phyloP scores from a whole-genome alignment of 371 early-diverging fungal genomes.

The Chytridiales sp. region DNA sequence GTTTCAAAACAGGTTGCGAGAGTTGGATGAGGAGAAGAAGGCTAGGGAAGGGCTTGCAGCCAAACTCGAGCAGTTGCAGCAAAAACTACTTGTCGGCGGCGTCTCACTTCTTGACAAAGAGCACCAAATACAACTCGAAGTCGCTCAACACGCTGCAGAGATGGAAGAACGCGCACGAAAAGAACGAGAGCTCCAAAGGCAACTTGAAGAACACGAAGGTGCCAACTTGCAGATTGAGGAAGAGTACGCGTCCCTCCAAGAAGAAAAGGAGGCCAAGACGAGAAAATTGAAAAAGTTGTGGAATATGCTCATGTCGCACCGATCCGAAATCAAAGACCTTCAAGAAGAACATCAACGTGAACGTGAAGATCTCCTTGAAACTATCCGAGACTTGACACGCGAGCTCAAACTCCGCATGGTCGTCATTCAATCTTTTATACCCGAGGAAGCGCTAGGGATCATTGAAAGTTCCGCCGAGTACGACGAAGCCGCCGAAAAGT shows the following conservation, averaged over 20 bases:
- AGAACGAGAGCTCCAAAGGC: slow-evolving; percentile 49
- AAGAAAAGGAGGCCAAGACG: slow-evolving; percentile 57
- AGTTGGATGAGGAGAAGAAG: slow-evolving; percentile 50
- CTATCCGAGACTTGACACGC: slow-evolving; percentile 53
- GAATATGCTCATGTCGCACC: slow-evolving; percentile 44
- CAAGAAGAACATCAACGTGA: slow-evolving; percentile 56
- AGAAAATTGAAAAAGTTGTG: slow-evolving; percentile 56
- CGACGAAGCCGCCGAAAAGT: slow-evolving; percentile 57
- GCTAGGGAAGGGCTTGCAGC: slow-evolving; percentile 40
- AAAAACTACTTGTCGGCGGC: slow-evolving; percentile 55
- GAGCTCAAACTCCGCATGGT: slow-evolving; percentile 51
- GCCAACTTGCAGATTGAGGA: slow-evolving; percentile 58
- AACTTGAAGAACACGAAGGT: slow-evolving; percentile 52
- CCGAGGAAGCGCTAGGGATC: slow-evolving; percentile 43
- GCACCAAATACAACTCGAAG: slow-evolving; percentile 42
- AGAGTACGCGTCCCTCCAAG: slow-evolving; percentile 54
- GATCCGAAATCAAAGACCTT: slow-evolving; percentile 57
- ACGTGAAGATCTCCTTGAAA: slow-evolving; percentile 54
- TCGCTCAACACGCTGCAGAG: slow-evolving; percentile 42
- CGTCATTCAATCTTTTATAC: slow-evolving; percentile 49
- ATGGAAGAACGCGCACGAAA: slow-evolving; percentile 47
- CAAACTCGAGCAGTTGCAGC: slow-evolving; percentile 47
- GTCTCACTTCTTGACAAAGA: slow-evolving; percentile 38
- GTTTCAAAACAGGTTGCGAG: slow-evolving; percentile 39
- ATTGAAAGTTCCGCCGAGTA: slow-evolving; percentile 51